Percentiles rank a stretch among this genome's conserved stretches.
Conservation (phyloP, 2,329 filamentous ascomycete genomes). For the Alternaria alternata region DNA sequence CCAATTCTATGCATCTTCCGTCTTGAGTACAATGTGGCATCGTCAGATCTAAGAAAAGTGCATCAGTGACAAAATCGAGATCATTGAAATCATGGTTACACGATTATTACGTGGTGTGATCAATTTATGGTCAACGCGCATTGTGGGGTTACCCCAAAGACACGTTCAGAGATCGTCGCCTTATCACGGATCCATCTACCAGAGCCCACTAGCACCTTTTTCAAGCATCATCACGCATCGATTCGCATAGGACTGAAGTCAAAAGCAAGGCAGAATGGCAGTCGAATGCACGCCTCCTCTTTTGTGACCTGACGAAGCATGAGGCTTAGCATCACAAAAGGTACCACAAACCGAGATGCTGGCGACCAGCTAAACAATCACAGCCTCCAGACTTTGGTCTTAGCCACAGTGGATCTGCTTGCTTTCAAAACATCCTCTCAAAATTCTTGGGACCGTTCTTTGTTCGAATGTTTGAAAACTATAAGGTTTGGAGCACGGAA, state of each 20-base stretch:
- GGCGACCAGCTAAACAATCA: constrained; percentile 13
- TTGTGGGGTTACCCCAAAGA: constrained; percentile 28
- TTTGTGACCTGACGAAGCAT: constrained; percentile 41
- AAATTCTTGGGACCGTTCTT: neutral
- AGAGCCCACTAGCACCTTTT: constrained; percentile 1
- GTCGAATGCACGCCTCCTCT: constrained; percentile 22
- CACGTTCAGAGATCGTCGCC: constrained; percentile 20
- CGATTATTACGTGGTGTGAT: too few species aligned
- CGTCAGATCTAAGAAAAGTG: neutral
- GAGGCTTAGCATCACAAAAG: constrained; percentile 41
- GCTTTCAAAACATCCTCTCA: neutral
- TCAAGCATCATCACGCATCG: constrained; percentile 28
- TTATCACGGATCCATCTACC: constrained; percentile 7
- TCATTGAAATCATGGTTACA: neutral
- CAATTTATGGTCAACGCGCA: neutral
- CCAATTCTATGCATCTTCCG: neutral
- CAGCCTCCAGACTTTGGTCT: neutral
- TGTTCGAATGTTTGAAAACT: constrained; percentile 1
- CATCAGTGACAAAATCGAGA: neutral
- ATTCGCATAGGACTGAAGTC: constrained; percentile 28
- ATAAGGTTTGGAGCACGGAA: neutral
- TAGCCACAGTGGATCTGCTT: neutral
- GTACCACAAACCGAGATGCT: constrained; percentile 14
- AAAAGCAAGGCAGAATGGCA: constrained; percentile 27
- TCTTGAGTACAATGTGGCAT: neutral